Conservation (phyloP, 331 rosid species). For the Rhamnella rubrinervis region DNA sequence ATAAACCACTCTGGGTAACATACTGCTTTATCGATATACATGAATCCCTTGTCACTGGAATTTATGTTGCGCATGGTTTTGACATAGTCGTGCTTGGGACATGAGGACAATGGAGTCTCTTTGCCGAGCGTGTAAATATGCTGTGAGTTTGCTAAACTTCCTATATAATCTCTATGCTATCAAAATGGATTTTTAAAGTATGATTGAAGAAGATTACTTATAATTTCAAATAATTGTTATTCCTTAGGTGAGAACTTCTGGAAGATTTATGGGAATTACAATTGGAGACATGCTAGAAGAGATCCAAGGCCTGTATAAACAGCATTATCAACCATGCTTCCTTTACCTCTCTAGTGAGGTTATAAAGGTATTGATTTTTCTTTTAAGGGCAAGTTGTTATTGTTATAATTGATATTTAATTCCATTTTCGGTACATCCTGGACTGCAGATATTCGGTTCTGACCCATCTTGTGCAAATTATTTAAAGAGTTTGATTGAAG, state of each 20-base stretch:
- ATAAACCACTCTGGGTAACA: conserved; percentile 2
- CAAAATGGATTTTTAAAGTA: background rate
- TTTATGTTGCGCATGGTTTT: conserved; percentile 20
- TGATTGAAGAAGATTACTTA: background rate
- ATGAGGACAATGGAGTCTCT: conserved; percentile 99
- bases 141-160: conserved; percentile 61
- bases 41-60: conserved; percentile 13
- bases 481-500: conserved; percentile 83
- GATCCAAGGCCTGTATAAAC: conserved; percentile 88
- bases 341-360: conserved; percentile 99
- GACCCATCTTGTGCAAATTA: conserved; percentile 94
- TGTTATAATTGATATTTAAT: background rate
- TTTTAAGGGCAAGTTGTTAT: background rate
- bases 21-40: background rate
- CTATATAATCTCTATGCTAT: conserved; percentile 18
- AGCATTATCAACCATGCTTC: conserved; percentile 96
- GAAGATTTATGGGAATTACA: conserved; percentile 91
- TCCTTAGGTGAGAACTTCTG: conserved; percentile 92
- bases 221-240: background rate
- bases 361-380: conserved; percentile 61
- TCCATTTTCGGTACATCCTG: conserved; percentile 30
- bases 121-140: conserved; percentile 99
- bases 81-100: conserved; percentile 98
- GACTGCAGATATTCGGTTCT: conserved; percentile 94
- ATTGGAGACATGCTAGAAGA: conserved; percentile 98